Evolutionary conservation across 768 basidiomycete species (phyloP).

Genomic region (Mrakia frigida): DNA sequence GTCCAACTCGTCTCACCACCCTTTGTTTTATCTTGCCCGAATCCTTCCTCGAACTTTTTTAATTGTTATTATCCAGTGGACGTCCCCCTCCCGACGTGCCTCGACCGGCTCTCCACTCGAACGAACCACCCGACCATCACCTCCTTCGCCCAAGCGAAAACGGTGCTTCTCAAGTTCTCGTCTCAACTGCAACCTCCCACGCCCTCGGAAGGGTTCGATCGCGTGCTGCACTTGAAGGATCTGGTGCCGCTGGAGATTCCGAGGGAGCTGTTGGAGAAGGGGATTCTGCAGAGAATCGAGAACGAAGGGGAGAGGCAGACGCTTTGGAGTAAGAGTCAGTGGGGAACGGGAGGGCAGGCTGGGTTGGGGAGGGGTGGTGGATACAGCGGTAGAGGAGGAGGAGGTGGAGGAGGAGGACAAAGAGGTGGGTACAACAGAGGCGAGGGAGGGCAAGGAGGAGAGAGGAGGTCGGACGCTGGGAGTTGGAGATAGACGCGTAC

Average conservation of each 20-base stretch:
- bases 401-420: too few species aligned
- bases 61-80: not conserved
- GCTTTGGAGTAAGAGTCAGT: too few species aligned
- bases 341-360: too few species aligned
- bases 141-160: slow-evolving; percentile 16
- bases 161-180: slow-evolving; percentile 25
- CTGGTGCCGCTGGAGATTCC: not conserved
- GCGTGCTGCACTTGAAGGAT: not conserved
- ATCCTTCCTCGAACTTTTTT: not conserved
- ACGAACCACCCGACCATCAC: slow-evolving; percentile 25
- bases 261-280: too few species aligned
- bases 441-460: too few species aligned
- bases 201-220: slow-evolving; percentile 23
- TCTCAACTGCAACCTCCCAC: slow-evolving; percentile 22
- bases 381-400: too few species aligned
- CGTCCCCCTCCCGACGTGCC: slow-evolving; percentile 16
- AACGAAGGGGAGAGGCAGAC: too few species aligned
- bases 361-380: too few species aligned
- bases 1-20: not conserved
- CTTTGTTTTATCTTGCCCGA: not conserved
- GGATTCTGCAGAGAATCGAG: too few species aligned
- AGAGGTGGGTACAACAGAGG: too few species aligned
- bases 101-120: not conserved
- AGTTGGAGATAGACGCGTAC: too few species aligned
- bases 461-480: too few species aligned